Base-by-base conservation (phyloP, 148 eudicot genomes). In the Mesembryanthemum crystallinum region DNA sequence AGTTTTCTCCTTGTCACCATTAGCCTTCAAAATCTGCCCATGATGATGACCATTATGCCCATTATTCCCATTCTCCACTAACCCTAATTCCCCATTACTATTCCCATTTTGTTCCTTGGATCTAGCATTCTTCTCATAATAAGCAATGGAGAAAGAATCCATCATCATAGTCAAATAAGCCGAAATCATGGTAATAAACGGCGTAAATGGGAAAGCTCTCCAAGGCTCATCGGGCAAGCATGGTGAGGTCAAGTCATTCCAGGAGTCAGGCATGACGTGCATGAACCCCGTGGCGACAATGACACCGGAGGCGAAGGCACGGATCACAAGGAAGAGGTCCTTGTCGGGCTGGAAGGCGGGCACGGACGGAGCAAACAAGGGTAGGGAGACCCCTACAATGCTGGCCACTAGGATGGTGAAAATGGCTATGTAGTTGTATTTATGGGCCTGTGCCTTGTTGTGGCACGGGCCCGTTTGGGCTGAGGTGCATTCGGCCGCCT, bases 181-280 rank as follows among this genome's bases (percentile, higher is more conserved):
- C 11, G 89, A 77, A 7, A 85, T n/a, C 92, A 88, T 88, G 0
- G 89, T 82, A 35, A 88, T 83, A 30, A 88, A 85, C 13, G 92
- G 82, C 0, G 89, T 83, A 12, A 88, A 79, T 0, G 92, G 92
- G 6, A 77, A 88, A 25, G 60, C 72, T 54, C 61, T 81, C 89
- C 90, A 89, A 0, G 90, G 90, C 3, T 78, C 78, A 15, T 85
- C 80, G 0, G 92, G 90, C 76, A 87, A 72, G 52, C 92, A 89
- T 0, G 69, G 73, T 21, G 92, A 89, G 4, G 78, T 89, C 9
- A 89, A 59, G 51, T 75, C 76, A 8, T 77, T 73, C 78, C 85
- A 86, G 0, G 92, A 88, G 54, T 88, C 92, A 0, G 92, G 89
- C 82, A 88, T 32, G 2, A 88, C 92, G 69, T 89, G 88, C 92